Evolutionary conservation across 345 rosid species (phyloP).

Genomic region (Lepidium sativum): DNA sequence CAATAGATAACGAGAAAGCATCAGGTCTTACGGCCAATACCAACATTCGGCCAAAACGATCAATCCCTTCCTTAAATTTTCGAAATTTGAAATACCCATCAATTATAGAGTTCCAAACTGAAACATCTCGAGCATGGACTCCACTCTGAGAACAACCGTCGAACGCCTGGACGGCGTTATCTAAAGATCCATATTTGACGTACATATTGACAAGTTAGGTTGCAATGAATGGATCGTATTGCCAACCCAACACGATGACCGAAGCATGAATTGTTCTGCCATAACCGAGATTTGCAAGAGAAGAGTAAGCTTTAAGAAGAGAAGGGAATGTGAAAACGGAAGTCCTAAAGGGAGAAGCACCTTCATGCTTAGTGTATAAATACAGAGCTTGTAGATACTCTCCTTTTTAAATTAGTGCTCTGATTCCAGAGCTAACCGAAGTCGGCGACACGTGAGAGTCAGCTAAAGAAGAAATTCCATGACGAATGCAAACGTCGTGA

Average conservation of each 20-base stretch:
- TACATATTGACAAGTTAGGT: conserved; percentile 62
- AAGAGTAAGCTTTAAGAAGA: conserved; percentile 59
- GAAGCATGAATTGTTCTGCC: conserved; percentile 55
- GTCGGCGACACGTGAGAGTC: conserved; percentile 15
- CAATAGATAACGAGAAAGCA: conserved; percentile 50
- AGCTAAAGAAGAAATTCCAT: conserved; percentile 25
- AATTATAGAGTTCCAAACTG: conserved; percentile 65
- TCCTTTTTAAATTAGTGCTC: conserved; percentile 33
- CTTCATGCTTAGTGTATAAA: conserved; percentile 31
- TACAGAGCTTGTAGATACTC: conserved; percentile 40
- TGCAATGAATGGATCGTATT: conserved; percentile 41
- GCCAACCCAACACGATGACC: conserved; percentile 36
- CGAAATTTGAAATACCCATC: conserved; percentile 53
- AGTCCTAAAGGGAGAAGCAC: conserved; percentile 24
- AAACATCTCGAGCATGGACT: conserved; percentile 32
- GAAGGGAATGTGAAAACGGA: conserved; percentile 55
- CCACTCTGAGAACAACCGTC: conserved; percentile 38
- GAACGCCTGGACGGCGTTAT: conserved; percentile 55
- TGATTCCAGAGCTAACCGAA: conserved; percentile 35
- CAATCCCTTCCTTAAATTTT: conserved; percentile 32
- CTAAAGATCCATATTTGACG: conserved; percentile 52
- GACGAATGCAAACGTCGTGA: conserved; percentile 13
- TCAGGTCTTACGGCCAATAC: conserved; percentile 50
- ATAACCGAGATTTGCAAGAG: conserved; percentile 31
- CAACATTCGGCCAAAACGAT: conserved; percentile 49